A percentile compares a stretch with the other conserved stretches of the same genome.
phyloP scores from a whole-genome alignment of 495 filamentous ascomycete genomes.

The Tirmania nivea region DNA sequence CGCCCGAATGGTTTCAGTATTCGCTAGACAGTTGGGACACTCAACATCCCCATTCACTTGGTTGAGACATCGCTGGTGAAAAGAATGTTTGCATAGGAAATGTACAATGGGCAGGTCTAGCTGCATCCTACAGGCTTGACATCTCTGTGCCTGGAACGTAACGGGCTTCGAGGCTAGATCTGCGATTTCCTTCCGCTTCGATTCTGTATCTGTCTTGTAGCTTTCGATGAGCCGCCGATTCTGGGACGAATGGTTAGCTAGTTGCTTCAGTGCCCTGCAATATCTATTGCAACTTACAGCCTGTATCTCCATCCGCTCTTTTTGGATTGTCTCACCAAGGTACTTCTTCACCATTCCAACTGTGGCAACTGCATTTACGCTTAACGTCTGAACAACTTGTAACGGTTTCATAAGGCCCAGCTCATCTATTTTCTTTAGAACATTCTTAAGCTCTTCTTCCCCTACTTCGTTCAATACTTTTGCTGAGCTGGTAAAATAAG shows the following conservation, averaged over 20 bases:
- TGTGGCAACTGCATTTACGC: constrained; percentile 65
- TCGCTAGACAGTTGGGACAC: constrained; percentile 61
- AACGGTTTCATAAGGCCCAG: constrained; percentile 87
- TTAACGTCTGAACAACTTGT: constrained; percentile 86
- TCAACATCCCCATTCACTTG: constrained; percentile 39
- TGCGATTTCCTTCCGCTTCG: constrained; percentile 53
- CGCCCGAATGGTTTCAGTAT: constrained; percentile 68
- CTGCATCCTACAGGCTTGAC: constrained; percentile 48
- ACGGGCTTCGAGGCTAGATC: constrained; percentile 56
- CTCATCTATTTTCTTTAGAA: constrained; percentile 69
- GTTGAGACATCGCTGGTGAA: constrained; percentile 71
- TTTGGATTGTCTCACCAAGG: constrained; percentile 65
- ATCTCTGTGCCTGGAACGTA: constrained; percentile 78
- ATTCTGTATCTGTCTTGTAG: constrained; percentile 67
- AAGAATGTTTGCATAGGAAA: constrained; percentile 89
- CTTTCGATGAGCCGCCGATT: constrained; percentile 66
- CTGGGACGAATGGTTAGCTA: constrained; percentile 15
- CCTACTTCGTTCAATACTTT: constrained; percentile 70
- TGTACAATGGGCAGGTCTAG: constrained; percentile 79
- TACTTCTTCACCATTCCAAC: constrained; percentile 96
- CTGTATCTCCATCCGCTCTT: constrained; percentile 67
- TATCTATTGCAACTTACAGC: constrained; percentile 23
- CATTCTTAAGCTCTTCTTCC: constrained; percentile 51
- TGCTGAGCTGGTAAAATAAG: constrained; percentile 77
- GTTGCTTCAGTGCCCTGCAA: neutral